Evolutionary conservation across 345 rosid species (phyloP), one percentile per base, ranked within the genome.

Genomic region (Eucalyptus erythrocorys): DNA sequence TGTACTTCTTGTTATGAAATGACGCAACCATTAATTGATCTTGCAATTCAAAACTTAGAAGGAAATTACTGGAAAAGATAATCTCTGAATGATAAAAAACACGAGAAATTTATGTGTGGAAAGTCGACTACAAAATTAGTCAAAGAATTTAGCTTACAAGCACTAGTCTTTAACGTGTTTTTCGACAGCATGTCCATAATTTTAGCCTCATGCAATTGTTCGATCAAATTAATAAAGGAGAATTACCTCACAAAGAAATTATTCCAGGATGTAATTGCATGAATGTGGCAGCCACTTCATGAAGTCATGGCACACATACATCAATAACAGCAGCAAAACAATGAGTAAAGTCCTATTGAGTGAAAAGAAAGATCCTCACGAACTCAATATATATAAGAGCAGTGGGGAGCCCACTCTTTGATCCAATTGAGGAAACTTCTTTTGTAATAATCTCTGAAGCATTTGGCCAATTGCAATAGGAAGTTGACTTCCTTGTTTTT

Each of bases 101-200:
- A 55, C 0, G 12, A 9, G 61, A 55, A 24, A 55, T 55, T 55
- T 55, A 55, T 0, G 0, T 9, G 30, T 21, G 0, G 30, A 10
- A 3, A 10, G 10, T 0, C 0, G 6, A 2, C 13, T 0, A 0
- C 30, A 55, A 55, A 55, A 55, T 55, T 55, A 55, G 0, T 55
- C 61, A 55, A 55, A 55, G 0, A 1, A 24, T 10, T 55, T 55
- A 24, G 0, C 0, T 55, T 55, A 24, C 61, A 9, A 22, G 30
- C 1, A 0, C 0, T 10, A 55, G 30, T 55, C 12, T 22, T 0
- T 24, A 55, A 55, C 0, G 3, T 0, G 0, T 55, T 55, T 55
- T 24, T 22, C 3, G n/a, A n/a, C n/a, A n/a, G n/a, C 0, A 55
- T 1, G 9, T 0, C 0, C 13, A 55, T 24, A 24, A 24, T 24